Base-by-base conservation (phyloP, 306 rosid species). In the Luffa acutangula region DNA sequence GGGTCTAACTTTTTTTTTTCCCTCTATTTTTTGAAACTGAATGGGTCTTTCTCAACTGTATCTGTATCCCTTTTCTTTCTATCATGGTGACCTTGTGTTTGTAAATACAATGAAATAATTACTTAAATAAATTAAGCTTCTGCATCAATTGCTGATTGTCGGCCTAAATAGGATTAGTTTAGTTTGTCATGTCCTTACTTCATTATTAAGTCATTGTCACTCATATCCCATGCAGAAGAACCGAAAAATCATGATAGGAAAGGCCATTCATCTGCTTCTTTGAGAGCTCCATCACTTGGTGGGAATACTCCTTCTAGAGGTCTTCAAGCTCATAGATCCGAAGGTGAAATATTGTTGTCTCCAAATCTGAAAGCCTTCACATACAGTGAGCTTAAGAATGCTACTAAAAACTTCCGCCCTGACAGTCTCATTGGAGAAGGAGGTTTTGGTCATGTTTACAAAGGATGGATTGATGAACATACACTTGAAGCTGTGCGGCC, bases 401-500 rank as follows among this genome's bases (percentile, higher is more conserved):
- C 82, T 14, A 82, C 84, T 41, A 77, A 80, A 43, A 85, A 78
- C 69, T 85, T 85, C 80, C 60, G 82, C 21, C 63, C 75, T 20
- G 84, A 82, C 25, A 81, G 75, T 59, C 78, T 85, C 39, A 75
- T 85, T 25, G 88, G 86, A 21, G 86, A 85, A 75, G 84, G 80
- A 34, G 71, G 86, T 33, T 85, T 82, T 42, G 88, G 88, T 65
- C 81, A 37, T 59, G 81, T 80, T 71, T 82, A 80, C 75, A 85
- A 85, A 67, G 88, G 88, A 46, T 80, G 84, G 86, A 37, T 85
- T 53, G 82, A 85, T 37, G 82, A 77, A 71, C 81, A 77, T 18
- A 77, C 80, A 3, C 80, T 82, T 9, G 65, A 15, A 46, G 67
- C 88, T 63, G 81, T 78, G 46, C 80, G 82, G 59, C 57, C 78